Conservation (phyloP, 352 stramenopile species). For the Phytophthora pinifolia region DNA sequence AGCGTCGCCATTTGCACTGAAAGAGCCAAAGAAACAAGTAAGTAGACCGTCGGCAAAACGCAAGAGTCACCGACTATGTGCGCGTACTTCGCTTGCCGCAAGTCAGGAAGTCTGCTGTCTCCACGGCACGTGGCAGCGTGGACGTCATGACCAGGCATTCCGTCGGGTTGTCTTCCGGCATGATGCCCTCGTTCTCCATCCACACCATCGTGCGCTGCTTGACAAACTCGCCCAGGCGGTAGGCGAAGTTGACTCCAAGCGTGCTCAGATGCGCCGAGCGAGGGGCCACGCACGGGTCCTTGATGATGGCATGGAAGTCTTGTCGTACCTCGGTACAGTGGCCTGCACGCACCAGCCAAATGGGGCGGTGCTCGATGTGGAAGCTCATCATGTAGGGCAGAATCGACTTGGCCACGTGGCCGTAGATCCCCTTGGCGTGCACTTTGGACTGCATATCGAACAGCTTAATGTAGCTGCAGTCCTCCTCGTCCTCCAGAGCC, state of each 20-base stretch:
- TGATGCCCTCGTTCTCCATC: slow-evolving; percentile 48
- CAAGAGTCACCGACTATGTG: background rate
- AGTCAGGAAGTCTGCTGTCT: slow-evolving; percentile 68
- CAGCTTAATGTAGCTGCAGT: slow-evolving; percentile 90
- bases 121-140: slow-evolving; percentile 73
- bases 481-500: slow-evolving; percentile 81
- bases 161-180: slow-evolving; percentile 39
- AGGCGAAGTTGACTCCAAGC: slow-evolving; percentile 92
- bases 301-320: slow-evolving; percentile 69
- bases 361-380: slow-evolving; percentile 92
- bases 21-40: slow-evolving; percentile 7
- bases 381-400: slow-evolving; percentile 94
- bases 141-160: slow-evolving; percentile 78
- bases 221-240: slow-evolving; percentile 91
- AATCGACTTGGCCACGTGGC: slow-evolving; percentile 91
- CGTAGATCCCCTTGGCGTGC: slow-evolving; percentile 84
- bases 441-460: slow-evolving; percentile 89
- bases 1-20: slow-evolving; percentile 79
- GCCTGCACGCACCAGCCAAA: slow-evolving; percentile 92
- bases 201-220: slow-evolving; percentile 67
- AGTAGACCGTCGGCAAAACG: slow-evolving; percentile 7
- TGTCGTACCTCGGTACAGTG: slow-evolving; percentile 76
- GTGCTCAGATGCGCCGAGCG: slow-evolving; percentile 85
- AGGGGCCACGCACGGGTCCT: slow-evolving; percentile 73
- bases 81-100: slow-evolving; percentile 47